Conservation (phyloP, 2,329 filamentous ascomycete species). For the Microdochium nivale region DNA sequence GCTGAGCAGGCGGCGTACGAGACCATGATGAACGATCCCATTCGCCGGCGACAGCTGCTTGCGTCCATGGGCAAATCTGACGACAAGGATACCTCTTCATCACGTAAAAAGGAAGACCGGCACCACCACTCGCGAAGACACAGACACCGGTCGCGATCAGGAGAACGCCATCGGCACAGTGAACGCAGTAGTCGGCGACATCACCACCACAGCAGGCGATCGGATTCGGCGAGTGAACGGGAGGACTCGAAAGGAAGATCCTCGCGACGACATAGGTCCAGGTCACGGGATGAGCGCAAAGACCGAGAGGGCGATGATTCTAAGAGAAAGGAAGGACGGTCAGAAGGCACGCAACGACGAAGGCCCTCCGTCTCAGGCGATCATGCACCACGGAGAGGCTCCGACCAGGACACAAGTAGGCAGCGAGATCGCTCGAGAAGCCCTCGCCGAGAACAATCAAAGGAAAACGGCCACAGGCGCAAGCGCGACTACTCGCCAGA, state of each 20-base stretch:
- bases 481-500: constrained; percentile 19
- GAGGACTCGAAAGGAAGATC: constrained; percentile 22
- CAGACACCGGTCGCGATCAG: constrained; percentile 22
- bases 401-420: constrained; percentile 1
- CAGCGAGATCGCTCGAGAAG: constrained; percentile 21
- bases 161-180: constrained; percentile 13
- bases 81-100: constrained; percentile 19
- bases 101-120: constrained; percentile 32
- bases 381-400: constrained; percentile 8
- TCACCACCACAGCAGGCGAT: constrained; percentile 26
- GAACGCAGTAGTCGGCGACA: constrained; percentile 28
- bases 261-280: constrained; percentile 8
- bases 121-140: constrained; percentile 30
- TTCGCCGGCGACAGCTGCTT: constrained; percentile 59
- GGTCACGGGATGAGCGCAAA: constrained; percentile 20
- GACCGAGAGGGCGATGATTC: constrained; percentile 11
- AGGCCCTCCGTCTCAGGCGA: constrained; percentile 11
- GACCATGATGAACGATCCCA: constrained; percentile 70
- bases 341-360: constrained; percentile 9
- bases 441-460: constrained; percentile 17
- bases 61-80: constrained; percentile 50
- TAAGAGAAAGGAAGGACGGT: not conserved
- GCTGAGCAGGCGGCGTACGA: constrained; percentile 79
- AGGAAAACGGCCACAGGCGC: constrained; percentile 20
- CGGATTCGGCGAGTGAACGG: constrained; percentile 26